Conservation (phyloP, 176 grass and related monocot genomes). For the Tuctoria greenei region DNA sequence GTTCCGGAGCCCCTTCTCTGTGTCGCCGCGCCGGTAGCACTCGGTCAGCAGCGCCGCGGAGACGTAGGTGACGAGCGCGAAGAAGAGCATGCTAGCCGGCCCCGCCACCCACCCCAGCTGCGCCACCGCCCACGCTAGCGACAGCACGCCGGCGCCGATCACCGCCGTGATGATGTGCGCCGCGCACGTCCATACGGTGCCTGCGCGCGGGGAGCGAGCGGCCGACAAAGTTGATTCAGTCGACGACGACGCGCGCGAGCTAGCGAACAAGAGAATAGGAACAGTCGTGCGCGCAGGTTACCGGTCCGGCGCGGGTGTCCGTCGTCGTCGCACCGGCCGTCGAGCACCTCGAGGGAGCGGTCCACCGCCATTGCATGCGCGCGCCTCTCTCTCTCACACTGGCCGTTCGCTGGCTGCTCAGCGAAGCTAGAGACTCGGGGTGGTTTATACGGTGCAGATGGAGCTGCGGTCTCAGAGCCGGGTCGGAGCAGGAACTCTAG, state of each 20-base stretch:
- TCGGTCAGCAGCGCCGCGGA: conserved; percentile 70
- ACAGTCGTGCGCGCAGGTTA: neutral
- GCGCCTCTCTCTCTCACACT: neutral
- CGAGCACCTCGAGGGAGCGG: conserved; percentile 32
- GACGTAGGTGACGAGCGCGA: conserved; percentile 81
- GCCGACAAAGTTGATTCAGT: neutral
- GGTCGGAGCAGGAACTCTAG: neutral
- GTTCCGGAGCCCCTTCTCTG: conserved; percentile 51
- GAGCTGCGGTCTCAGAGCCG: neutral
- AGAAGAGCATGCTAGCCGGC: conserved; percentile 61
- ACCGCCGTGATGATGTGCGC: conserved; percentile 91
- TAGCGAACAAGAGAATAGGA: too few species aligned
- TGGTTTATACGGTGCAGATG: neutral
- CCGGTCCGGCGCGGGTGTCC: conserved; percentile 33
- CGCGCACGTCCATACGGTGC: conserved; percentile 64
- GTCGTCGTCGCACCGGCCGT: conserved; percentile 37
- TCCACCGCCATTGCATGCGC: conserved; percentile 44
- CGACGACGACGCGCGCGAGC: neutral
- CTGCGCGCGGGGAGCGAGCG: conserved; percentile 28
- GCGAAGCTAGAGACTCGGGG: neutral
- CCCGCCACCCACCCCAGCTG: conserved; percentile 83
- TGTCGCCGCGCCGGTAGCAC: conserved; percentile 74
- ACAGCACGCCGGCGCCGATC: conserved; percentile 83
- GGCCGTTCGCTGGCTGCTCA: neutral
- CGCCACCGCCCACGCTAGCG: conserved; percentile 81